A percentile compares a stretch with the other conserved stretches of the same genome.
Conservation (phyloP, 2,329 filamentous ascomycete genomes). For the Monosporascus sp. region DNA sequence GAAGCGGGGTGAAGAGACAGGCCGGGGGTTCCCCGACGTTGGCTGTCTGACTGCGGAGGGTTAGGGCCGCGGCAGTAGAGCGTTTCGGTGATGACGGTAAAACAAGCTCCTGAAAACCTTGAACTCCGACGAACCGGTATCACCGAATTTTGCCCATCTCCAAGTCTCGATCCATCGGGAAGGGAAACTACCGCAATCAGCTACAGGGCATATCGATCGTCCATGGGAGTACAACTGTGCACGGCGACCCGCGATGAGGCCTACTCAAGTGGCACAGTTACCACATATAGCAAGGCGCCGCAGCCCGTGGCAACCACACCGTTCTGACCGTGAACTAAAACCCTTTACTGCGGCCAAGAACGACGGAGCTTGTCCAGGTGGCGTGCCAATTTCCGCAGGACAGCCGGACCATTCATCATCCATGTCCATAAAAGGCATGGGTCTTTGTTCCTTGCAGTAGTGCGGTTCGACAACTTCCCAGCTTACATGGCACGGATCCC, state of each 20-base stretch:
- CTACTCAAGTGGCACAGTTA: too few species aligned
- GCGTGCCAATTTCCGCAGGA: background rate
- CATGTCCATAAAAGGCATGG: background rate
- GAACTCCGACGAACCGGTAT: too few species aligned
- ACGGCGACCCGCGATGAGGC: too few species aligned
- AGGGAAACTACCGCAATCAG: too few species aligned
- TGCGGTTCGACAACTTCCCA: background rate
- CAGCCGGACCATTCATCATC: background rate
- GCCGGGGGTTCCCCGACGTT: background rate
- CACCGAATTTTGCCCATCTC: too few species aligned
- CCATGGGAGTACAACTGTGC: too few species aligned
- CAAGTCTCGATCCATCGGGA: too few species aligned
- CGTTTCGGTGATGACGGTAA: background rate
- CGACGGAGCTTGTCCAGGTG: background rate
- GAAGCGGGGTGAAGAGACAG: background rate
- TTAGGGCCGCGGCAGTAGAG: background rate
- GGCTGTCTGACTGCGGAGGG: background rate
- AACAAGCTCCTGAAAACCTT: background rate
- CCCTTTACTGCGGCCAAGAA: background rate
- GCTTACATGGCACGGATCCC: background rate
- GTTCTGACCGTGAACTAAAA: too few species aligned
- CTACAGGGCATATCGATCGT: too few species aligned
- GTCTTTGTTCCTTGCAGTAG: constrained; percentile 4
- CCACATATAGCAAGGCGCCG: too few species aligned
- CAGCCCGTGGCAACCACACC: too few species aligned